A percentile compares a stretch with the other conserved stretches of the same genome.
Conservation (phyloP, 129 eudicot genomes). For the Daucus carota region DNA sequence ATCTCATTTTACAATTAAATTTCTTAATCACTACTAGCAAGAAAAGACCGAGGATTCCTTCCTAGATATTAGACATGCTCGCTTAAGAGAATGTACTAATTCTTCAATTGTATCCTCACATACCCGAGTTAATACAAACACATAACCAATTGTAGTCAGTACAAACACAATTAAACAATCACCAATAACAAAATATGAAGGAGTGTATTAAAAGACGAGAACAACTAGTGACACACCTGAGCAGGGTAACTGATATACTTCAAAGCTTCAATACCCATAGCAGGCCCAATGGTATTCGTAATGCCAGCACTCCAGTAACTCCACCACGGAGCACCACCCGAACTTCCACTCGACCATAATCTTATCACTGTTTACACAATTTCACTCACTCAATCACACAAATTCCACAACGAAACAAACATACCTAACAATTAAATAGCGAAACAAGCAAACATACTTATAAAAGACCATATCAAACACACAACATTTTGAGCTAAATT, state of each 20-base stretch:
- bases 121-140: no score
- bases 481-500: slow-evolving; percentile 87
- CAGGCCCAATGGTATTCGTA: slow-evolving; percentile 94
- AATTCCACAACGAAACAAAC: no score
- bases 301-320: slow-evolving; percentile 99
- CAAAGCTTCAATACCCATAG: slow-evolving; percentile 96
- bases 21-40: no score
- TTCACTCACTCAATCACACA: background rate
- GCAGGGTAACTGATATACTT: slow-evolving; percentile 98
- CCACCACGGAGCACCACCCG: slow-evolving; percentile 96
- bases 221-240: slow-evolving; percentile 44
- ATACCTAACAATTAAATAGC: no score
- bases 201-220: no score
- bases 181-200: background rate
- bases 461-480: slow-evolving; percentile 86
- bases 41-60: no score
- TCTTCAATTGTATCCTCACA: no score
- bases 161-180: background rate
- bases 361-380: slow-evolving; percentile 53
- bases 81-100: background rate
- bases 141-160: background rate
- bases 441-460: slow-evolving; percentile 47
- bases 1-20: no score
- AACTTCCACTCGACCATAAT: slow-evolving; percentile 62
- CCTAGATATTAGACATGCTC: no score